These are phyloP conservation scores for Solanum chiquidenum DNA, from an alignment of 257 asterid species.

Conservation along the genomic window DNA sequence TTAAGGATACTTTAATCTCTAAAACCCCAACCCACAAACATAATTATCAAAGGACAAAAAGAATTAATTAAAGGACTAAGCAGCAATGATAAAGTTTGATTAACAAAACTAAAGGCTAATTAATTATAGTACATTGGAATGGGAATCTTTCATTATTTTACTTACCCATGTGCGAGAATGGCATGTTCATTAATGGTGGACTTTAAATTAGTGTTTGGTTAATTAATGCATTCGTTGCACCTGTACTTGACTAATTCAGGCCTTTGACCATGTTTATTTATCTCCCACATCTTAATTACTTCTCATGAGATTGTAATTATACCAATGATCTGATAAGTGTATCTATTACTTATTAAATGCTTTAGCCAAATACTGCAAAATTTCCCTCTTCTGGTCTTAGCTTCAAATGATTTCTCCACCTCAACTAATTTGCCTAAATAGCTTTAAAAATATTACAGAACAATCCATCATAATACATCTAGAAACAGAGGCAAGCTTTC, in stretches of 20 bases:
- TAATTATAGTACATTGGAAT: slow-evolving; percentile 6
- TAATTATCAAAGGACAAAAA: background rate
- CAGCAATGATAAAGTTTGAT: background rate
- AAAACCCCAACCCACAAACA: background rate
- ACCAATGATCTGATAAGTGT: background rate
- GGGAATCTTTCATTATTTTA: slow-evolving; percentile 10
- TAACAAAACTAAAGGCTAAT: background rate
- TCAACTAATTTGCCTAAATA: background rate
- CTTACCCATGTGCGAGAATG: background rate
- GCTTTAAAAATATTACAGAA: background rate
- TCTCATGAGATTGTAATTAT: background rate
- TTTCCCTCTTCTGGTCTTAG: background rate
- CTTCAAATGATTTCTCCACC: background rate
- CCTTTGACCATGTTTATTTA: slow-evolving; percentile 1
- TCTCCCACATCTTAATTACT: background rate
- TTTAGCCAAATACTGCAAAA: background rate
- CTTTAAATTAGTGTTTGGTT: background rate
- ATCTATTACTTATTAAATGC: background rate
- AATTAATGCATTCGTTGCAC: background rate
- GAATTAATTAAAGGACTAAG: background rate
- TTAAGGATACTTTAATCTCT: slow-evolving; percentile 12
- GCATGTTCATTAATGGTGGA: background rate
- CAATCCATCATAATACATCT: background rate
- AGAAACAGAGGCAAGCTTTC: background rate
- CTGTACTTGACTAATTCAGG: slow-evolving; percentile 1